Percentiles rank a stretch among this genome's conserved stretches.
phyloP scores from a whole-genome alignment of 306 rosid species.

The Trichosanthes cucumerina region DNA sequence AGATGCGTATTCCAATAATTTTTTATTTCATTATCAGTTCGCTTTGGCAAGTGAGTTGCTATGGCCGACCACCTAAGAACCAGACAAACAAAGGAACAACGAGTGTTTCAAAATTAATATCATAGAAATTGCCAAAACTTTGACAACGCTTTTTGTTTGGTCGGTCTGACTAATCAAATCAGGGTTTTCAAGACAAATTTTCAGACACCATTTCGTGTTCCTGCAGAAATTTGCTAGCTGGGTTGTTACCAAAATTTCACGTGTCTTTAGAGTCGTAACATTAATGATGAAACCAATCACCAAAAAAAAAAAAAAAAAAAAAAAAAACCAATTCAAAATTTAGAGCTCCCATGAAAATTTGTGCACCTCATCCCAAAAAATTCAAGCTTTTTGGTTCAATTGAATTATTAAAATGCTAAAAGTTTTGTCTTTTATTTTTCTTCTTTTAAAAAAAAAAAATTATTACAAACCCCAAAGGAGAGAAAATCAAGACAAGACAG shows the following conservation, averaged over 20 bases:
- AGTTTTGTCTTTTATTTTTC: too few relatives aligned
- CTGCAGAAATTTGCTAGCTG: background rate
- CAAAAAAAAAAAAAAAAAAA: background rate
- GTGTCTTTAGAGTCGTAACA: background rate
- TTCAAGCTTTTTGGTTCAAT: background rate
- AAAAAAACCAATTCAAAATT: background rate
- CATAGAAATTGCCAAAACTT: slow-evolving; percentile 19
- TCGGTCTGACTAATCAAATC: background rate
- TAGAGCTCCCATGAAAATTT: background rate
- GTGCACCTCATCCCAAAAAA: background rate
- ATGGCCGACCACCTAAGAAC: slow-evolving; percentile 92
- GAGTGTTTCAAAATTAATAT: slow-evolving; percentile 16
- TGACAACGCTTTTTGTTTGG: background rate
- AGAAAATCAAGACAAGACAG: background rate
- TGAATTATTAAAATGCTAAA: background rate
- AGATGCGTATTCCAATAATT: slow-evolving; percentile 98
- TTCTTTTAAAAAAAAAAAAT: background rate
- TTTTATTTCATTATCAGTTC: slow-evolving; percentile 95
- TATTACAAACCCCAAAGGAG: background rate
- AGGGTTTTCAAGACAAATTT: background rate
- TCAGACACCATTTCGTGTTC: background rate
- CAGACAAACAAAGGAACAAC: slow-evolving; percentile 2
- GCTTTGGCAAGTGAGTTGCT: slow-evolving; percentile 93
- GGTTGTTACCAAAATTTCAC: background rate
- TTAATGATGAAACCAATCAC: background rate